Conservation (phyloP, 2,329 filamentous ascomycete genomes). For the Graphilbum fragrans region DNA sequence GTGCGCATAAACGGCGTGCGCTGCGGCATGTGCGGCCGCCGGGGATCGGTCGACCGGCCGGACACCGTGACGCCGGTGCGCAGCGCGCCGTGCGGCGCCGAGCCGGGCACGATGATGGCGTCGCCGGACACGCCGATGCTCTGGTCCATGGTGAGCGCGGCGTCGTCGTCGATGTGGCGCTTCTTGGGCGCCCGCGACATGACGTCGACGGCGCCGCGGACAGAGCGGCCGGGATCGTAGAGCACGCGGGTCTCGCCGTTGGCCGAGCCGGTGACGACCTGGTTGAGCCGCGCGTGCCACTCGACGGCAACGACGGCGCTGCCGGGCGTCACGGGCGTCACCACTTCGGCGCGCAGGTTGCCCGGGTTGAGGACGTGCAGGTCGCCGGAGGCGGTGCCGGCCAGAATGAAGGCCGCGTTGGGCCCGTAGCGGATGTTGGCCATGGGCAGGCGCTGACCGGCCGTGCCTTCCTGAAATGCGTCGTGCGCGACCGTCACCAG, state of each 20-base stretch:
- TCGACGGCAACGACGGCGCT: constrained; percentile 71
- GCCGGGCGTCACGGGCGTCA: constrained; percentile 79
- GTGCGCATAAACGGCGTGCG: constrained; percentile 84
- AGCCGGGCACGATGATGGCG: constrained; percentile 60
- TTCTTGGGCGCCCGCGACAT: constrained; percentile 92
- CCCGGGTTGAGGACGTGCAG: constrained; percentile 90
- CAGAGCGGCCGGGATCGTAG: constrained; percentile 77
- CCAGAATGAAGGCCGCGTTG: constrained; percentile 72
- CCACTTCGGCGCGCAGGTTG: constrained; percentile 71
- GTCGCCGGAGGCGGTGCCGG: constrained; percentile 74
- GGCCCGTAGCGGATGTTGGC: constrained; percentile 86
- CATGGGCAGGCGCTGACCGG: constrained; percentile 69
- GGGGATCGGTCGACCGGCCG: constrained; percentile 64
- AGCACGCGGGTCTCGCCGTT: constrained; percentile 84
- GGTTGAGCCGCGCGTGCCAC: constrained; percentile 93
- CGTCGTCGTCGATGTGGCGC: constrained; percentile 89
- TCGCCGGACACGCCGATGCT: constrained; percentile 73
- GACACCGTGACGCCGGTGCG: constrained; percentile 65
- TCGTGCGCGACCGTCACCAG: constrained; percentile 67
- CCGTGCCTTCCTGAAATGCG: constrained; percentile 45
- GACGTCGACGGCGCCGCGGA: constrained; percentile 70
- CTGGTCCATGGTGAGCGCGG: constrained; percentile 73
- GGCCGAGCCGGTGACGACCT: constrained; percentile 87
- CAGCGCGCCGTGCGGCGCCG: constrained; percentile 30
- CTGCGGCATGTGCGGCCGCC: constrained; percentile 71